A percentile compares a stretch with the other conserved stretches of the same genome.
Conservation (phyloP, 2,329 filamentous ascomycete genomes). For the Diaporthe nobilis region DNA sequence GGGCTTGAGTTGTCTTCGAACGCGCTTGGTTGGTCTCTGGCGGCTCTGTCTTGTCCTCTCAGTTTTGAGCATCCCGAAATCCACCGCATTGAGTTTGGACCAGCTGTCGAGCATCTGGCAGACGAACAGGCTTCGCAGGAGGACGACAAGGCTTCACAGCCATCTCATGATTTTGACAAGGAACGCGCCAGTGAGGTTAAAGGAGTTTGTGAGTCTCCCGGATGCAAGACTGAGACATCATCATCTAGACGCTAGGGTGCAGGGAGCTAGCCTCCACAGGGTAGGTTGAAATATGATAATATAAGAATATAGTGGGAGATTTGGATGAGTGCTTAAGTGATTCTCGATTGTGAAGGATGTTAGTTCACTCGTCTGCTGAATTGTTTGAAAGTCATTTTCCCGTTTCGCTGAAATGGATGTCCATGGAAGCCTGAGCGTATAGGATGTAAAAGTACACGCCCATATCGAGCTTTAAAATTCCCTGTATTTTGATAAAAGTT, state of each 20-base stretch:
- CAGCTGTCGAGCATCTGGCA: background rate
- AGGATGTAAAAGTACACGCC: too few relatives aligned
- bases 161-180: background rate
- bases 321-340: too few relatives aligned
- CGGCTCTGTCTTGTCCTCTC: background rate
- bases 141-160: background rate
- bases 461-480: too few relatives aligned
- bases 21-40: conserved; percentile 2
- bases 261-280: background rate
- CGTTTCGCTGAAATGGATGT: too few relatives aligned
- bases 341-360: too few relatives aligned
- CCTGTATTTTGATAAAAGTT: too few relatives aligned
- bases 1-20: background rate
- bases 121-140: background rate
- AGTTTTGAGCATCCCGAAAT: background rate
- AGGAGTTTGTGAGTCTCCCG: background rate
- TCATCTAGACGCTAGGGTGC: background rate
- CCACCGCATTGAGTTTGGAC: background rate
- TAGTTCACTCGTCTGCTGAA: too few relatives aligned
- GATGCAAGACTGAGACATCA: background rate
- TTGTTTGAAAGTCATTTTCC: too few relatives aligned
- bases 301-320: too few relatives aligned
- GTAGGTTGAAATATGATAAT: background rate
- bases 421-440: too few relatives aligned
- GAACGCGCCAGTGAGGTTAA: too few relatives aligned